phyloP scores from a whole-genome alignment of 768 basidiomycete genomes.

The Panus rudis region DNA sequence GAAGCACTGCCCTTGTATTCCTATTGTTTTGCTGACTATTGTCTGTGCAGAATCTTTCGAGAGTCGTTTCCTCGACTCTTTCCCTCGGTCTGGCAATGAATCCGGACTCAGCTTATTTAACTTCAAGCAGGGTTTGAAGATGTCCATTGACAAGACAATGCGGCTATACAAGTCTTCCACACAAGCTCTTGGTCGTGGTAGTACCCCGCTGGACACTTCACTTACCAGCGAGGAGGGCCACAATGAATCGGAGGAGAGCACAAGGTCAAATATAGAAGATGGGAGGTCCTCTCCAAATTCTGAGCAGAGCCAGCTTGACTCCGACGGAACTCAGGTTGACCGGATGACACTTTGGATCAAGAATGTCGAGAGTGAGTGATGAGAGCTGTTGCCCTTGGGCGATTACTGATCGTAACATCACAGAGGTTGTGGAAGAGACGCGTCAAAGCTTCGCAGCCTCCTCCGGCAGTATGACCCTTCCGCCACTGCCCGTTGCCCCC shows the following conservation, averaged over 20 bases:
- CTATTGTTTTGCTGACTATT: neutral
- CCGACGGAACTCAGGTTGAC: conserved; percentile 49
- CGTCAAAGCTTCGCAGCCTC: conserved; percentile 64
- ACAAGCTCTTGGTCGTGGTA: conserved; percentile 27
- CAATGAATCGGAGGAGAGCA: too few species aligned
- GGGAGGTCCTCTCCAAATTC: conserved; percentile 51
- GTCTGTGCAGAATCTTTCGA: conserved; percentile 13
- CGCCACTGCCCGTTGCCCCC: conserved; percentile 58
- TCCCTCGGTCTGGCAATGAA: conserved; percentile 20
- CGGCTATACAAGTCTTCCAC: conserved; percentile 60
- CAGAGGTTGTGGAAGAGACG: conserved; percentile 80
- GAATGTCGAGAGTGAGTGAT: conserved; percentile 70
- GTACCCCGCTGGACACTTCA: conserved; percentile 36
- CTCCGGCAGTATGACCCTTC: conserved; percentile 39
- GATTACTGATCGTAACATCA: neutral
- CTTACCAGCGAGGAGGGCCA: conserved; percentile 33
- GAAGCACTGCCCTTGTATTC: neutral
- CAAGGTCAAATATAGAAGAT: too few species aligned
- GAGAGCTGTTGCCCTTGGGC: neutral
- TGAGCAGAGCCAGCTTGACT: conserved; percentile 43
- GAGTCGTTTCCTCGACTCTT: conserved; percentile 8
- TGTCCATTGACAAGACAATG: conserved; percentile 66
- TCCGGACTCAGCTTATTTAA: conserved; percentile 37
- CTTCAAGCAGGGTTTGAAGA: conserved; percentile 67
- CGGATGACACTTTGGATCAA: conserved; percentile 79